Percentiles rank a stretch among this genome's conserved stretches.
Evolutionary conservation across 257 asterid genomes (phyloP).

Genomic region (Echium plantagineum): DNA sequence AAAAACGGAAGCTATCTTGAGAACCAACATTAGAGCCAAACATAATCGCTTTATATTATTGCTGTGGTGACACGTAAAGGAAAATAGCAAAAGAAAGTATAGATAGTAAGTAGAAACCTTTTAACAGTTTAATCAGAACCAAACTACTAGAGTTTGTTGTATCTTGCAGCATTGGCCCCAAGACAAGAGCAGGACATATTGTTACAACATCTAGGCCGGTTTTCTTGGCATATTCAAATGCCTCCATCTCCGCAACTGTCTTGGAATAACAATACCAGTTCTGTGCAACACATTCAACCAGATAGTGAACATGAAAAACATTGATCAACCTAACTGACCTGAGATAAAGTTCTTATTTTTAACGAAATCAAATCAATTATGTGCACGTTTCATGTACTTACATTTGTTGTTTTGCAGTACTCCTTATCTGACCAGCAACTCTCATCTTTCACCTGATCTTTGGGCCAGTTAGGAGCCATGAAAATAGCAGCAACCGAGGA

Average conservation of each 20-base stretch:
- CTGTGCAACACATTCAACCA: constrained; percentile 22
- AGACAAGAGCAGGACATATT: constrained; percentile 42
- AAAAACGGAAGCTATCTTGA: no score
- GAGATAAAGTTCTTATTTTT: no score
- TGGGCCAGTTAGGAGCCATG: constrained; percentile 56
- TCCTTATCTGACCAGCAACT: constrained; percentile 77
- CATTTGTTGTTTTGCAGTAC: constrained; percentile 59
- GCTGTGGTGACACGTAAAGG: no score
- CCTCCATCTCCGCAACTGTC: constrained; percentile 62
- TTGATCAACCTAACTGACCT: no score
- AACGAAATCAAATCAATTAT: neutral
- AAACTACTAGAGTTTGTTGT: constrained; percentile 50
- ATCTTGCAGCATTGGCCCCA: constrained; percentile 66
- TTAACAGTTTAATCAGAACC: constrained; percentile 44
- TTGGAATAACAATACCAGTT: constrained; percentile 75
- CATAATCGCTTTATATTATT: no score
- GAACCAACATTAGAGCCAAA: no score
- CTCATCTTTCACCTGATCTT: constrained; percentile 48
- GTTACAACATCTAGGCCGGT: constrained; percentile 49
- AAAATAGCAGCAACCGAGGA: constrained; percentile 62
- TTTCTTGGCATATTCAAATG: constrained; percentile 48
- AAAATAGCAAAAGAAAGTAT: neutral
- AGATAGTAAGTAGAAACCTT: constrained; percentile 27
- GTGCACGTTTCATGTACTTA: constrained; percentile 11
- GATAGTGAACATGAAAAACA: no score